These are phyloP conservation scores for Phaeosphaeria sp. DNA, from an alignment of 2,329 filamentous ascomycete species.

Conservation along the genomic window DNA sequence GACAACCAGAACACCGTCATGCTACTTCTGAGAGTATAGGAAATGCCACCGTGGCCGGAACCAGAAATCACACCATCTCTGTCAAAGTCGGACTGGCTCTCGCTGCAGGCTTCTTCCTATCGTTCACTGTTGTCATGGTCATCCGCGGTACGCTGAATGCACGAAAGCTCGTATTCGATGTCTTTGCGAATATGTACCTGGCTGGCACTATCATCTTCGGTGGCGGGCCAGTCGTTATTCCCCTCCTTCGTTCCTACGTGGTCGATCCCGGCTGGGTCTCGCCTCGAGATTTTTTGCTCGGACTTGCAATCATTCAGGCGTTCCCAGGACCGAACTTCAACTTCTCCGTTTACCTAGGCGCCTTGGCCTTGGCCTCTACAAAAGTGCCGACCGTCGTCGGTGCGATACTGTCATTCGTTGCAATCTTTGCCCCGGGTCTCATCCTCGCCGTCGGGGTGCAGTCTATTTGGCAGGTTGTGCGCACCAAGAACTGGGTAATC, in stretches of 20 bases:
- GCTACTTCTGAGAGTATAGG: slow-evolving; percentile 3
- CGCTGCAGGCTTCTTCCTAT: slow-evolving; percentile 58
- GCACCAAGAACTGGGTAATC: slow-evolving; percentile 43
- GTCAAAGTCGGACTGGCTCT: slow-evolving; percentile 48
- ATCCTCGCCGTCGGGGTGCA: slow-evolving; percentile 46
- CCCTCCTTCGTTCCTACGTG: slow-evolving; percentile 54
- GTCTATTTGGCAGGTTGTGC: slow-evolving; percentile 47
- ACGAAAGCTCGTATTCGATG: slow-evolving; percentile 59
- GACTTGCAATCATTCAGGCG: slow-evolving; percentile 73
- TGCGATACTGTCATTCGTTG: slow-evolving; percentile 48
- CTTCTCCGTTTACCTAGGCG: slow-evolving; percentile 54
- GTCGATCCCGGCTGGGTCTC: slow-evolving; percentile 74
- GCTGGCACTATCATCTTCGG: slow-evolving; percentile 67
- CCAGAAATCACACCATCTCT: slow-evolving; percentile 43
- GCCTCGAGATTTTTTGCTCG: slow-evolving; percentile 73
- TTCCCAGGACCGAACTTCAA: slow-evolving; percentile 71
- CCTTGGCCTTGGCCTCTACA: slow-evolving; percentile 43
- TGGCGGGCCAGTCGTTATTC: slow-evolving; percentile 55
- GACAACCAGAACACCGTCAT: slow-evolving; percentile 6
- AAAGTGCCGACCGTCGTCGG: slow-evolving; percentile 39
- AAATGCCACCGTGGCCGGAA: slow-evolving; percentile 22
- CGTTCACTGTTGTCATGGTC: slow-evolving; percentile 65
- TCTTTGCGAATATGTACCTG: slow-evolving; percentile 77
- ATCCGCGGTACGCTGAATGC: slow-evolving; percentile 48
- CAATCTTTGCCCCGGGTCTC: slow-evolving; percentile 51